These are phyloP conservation scores for Hamamelis virginiana DNA, from an alignment of 164 flowering plant genomes.

Conservation along the genomic window DNA sequence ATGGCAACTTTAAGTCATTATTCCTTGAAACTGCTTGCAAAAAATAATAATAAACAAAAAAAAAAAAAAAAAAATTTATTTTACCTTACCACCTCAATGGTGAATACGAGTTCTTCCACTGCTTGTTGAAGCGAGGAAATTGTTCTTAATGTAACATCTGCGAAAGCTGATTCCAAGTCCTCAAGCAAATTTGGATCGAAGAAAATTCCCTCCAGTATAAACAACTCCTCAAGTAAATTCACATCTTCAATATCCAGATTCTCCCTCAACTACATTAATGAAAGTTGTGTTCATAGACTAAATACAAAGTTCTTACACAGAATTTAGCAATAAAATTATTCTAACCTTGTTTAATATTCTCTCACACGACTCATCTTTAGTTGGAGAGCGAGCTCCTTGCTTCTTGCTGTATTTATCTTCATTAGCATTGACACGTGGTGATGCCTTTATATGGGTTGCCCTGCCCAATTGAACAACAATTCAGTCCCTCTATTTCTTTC, in stretches of 20 bases:
- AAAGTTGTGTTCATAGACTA: neutral
- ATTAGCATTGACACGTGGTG: conserved; percentile 24
- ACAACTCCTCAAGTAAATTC: conserved; percentile 59
- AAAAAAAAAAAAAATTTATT: neutral
- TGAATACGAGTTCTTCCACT: conserved; percentile 42
- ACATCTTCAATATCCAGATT: conserved; percentile 52
- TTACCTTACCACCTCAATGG: conserved; percentile 48
- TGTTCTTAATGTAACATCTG: conserved; percentile 44
- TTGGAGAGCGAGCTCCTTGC: conserved; percentile 19
- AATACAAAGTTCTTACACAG: neutral
- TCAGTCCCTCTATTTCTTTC: neutral
- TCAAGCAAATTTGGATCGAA: conserved; percentile 41
- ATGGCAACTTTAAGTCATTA: neutral
- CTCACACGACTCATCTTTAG: conserved; percentile 40
- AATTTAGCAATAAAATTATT: too few relatives aligned
- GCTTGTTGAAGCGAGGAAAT: conserved; percentile 47
- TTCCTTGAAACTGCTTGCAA: neutral
- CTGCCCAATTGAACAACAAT: conserved; percentile 30
- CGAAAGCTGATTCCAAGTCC: conserved; percentile 43
- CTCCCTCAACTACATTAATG: conserved; percentile 45
- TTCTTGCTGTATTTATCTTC: conserved; percentile 38
- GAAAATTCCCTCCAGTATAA: conserved; percentile 53
- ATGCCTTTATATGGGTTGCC: conserved; percentile 76
- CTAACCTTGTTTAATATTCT: conserved; percentile 59
- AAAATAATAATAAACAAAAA: too few relatives aligned